Evolutionary conservation across 345 rosid genomes (phyloP).

Genomic region (Heritiera fomes): DNA sequence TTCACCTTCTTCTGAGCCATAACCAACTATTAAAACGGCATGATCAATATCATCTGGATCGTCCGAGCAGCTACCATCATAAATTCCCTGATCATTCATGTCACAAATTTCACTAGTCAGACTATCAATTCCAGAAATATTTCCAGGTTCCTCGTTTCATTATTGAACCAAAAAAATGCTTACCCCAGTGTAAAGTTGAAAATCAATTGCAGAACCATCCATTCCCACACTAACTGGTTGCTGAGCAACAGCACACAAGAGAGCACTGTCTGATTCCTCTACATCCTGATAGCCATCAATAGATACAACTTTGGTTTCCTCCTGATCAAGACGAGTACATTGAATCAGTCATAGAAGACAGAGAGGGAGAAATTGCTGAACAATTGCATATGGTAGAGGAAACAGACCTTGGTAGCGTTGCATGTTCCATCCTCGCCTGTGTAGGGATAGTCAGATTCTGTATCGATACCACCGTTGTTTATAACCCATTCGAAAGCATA

Average conservation of each 20-base stretch:
- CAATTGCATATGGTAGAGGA: not conserved
- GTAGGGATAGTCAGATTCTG: slow-evolving; percentile 60
- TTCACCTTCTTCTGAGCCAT: slow-evolving; percentile 58
- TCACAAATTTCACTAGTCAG: not conserved
- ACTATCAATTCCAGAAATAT: not conserved
- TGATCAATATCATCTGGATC: slow-evolving; percentile 71
- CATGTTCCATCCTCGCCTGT: slow-evolving; percentile 59
- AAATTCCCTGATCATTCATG: slow-evolving; percentile 49
- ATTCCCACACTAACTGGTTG: slow-evolving; percentile 79
- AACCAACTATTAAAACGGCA: slow-evolving; percentile 74
- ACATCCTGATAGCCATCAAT: slow-evolving; percentile 75
- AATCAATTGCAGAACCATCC: slow-evolving; percentile 71
- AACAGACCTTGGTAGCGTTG: slow-evolving; percentile 52
- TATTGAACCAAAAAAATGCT: slow-evolving; percentile 11
- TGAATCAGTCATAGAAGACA: not conserved
- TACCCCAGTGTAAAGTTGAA: slow-evolving; percentile 78
- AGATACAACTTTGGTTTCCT: slow-evolving; percentile 48
- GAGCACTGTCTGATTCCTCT: slow-evolving; percentile 55
- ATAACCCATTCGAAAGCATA: slow-evolving; percentile 78
- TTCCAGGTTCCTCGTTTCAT: not conserved
- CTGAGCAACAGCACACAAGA: slow-evolving; percentile 59
- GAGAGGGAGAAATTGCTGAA: not conserved
- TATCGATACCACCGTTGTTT: slow-evolving; percentile 66
- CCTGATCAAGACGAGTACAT: slow-evolving; percentile 33
- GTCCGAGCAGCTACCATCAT: slow-evolving; percentile 55